Conservation (phyloP, 208 protist species). For the Trypanosoma boissoni region DNA sequence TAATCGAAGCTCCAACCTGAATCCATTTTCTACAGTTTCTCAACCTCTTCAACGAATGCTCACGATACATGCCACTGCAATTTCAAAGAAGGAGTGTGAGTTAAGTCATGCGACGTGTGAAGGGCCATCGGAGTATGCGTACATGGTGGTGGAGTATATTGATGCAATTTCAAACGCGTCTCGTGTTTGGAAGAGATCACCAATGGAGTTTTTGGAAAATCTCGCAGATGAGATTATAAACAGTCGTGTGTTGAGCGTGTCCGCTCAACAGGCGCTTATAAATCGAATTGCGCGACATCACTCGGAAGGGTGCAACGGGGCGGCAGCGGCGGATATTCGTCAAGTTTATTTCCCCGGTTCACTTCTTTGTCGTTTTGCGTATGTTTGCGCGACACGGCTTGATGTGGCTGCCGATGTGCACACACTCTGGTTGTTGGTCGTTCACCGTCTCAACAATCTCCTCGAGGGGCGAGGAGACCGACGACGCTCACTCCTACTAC, state of each 20-base stretch:
- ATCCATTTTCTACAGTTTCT: constrained; percentile 32
- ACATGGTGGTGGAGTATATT: constrained; percentile 23
- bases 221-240: constrained; percentile 23
- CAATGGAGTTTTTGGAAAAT: too few relatives aligned
- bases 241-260: neutral
- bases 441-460: constrained; percentile 33
- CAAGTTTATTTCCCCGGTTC: constrained; percentile 70
- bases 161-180: too few relatives aligned
- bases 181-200: too few relatives aligned
- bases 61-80: constrained; percentile 32
- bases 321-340: constrained; percentile 28
- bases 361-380: constrained; percentile 66
- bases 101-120: constrained; percentile 35
- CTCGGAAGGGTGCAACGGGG: neutral
- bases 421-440: constrained; percentile 38
- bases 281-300: constrained; percentile 9
- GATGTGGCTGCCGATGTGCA: constrained; percentile 30
- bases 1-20: constrained; percentile 24
- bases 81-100: constrained; percentile 42
- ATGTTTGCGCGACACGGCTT: constrained; percentile 34
- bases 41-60: constrained; percentile 40
- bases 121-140: constrained; percentile 19
- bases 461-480: constrained; percentile 22
- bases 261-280: constrained; percentile 11
- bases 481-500: constrained; percentile 21